Base-by-base conservation (phyloP, 2,329 filamentous ascomycete species). In the Trichophyton simii region DNA sequence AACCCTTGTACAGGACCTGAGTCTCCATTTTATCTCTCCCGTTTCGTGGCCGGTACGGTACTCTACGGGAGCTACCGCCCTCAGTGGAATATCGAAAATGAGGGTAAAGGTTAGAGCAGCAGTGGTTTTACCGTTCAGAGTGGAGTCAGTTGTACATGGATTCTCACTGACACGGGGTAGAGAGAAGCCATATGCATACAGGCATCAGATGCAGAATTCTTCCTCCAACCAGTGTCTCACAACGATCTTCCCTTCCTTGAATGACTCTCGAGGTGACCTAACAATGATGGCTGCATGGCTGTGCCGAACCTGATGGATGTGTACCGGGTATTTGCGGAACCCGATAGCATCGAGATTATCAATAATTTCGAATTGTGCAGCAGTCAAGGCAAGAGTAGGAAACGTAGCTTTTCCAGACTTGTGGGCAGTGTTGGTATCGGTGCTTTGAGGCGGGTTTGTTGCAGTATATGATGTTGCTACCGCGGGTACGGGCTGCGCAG, bases 201-300 rank as follows among this genome's bases (percentile, higher is more conserved):
- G 15, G 48, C 48, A 13, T 63, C 41, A 63, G 41, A 57, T 28
- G 18, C 34, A 18, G 28, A 97, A 96, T 69, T 87, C 86, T 55
- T 86, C 80, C 59, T 86, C 80, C 1, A 91, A 76, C 87, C 89
- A 97, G 75, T 97, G 92, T 68, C 79, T 81, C 61, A 94, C 77
- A 38, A 96, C 89, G 11, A 88, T 72, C 69, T 81, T 83, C 0
- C 92, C 92, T 73, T 97, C 91, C 1, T 81, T 78, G 67, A 91
- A 95, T 59, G 80, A 77, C 70, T 83, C 85, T 44, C 87, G 83
- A 62, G 72, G 73, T 64, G 79, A 83, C 42, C 92, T 82, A 41
- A 95, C 85, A 65, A 97, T 89, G 57, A 97, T 95, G 2, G 91
- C 91, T 0, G 91, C 92, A 73, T 97, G 92, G 63, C 83, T 89